Base-by-base conservation (phyloP, 805 yeast species). In the Debaryomyces prosopidis region DNA sequence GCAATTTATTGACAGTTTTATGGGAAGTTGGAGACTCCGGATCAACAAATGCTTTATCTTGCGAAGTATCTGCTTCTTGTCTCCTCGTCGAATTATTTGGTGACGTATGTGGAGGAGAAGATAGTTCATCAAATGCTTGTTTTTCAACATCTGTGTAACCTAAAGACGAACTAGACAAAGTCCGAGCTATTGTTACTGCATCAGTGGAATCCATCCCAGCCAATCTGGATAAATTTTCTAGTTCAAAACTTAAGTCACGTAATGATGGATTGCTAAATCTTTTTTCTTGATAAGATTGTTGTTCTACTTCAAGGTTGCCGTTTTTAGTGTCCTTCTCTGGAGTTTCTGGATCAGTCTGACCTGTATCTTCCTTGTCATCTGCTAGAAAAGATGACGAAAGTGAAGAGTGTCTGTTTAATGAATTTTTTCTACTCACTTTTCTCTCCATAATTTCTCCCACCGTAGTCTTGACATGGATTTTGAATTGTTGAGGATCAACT, bases 401-500 rank as follows among this genome's bases (percentile, higher is more conserved):
- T 2, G 62, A 51, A 20, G 63, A 61, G 39, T 55, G 53, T 39
- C 66, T 50, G 7, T 63, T 59, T 17, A 60, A 45, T 1, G 67
- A 54, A 18, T 60, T 61, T 33, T 54, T 53, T 27, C 66, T 53
- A 15, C 60, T 54, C 39, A 57, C 37, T 54, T 63, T 60, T 39
- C 75, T 68, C 43, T 75, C 73, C 49, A 77, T 65, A 28, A 79
- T 62, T 49, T 78, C 82, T 48, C 75, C 76, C 3, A 79, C 81
- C n/a, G 80, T 75, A 20, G 69, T 63, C 46, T 84, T 84, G 37
- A 87, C 83, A 58, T 85, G 86, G 52, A 76, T 78, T 51, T 82
- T 72, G 67, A 82, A 86, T 55, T 87, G 89, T 57, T 88, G 95
- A 2, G 98, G 98, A 19, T 95, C 91, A n/a, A 92, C 79, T 56